Evolutionary conservation across 805 yeast genomes (phyloP).

Genomic region (Starmerella bombi): DNA sequence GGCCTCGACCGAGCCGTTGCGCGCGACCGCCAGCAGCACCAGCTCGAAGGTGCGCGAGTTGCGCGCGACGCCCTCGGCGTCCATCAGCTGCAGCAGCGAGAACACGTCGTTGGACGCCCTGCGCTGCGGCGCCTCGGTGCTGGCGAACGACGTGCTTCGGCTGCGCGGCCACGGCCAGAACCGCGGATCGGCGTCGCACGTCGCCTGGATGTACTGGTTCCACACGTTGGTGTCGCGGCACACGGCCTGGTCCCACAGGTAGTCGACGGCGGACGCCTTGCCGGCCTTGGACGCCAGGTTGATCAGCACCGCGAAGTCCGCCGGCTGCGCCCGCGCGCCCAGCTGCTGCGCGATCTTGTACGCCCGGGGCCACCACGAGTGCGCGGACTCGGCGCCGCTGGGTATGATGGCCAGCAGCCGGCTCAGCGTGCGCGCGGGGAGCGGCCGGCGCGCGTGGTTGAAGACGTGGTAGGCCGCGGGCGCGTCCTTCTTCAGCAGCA

Average conservation of each 20-base stretch:
- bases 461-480: constrained; percentile 13
- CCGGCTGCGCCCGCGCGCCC: constrained; percentile 1
- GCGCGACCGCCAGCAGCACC: constrained; percentile 24
- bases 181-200: constrained; percentile 23
- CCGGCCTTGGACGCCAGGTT: constrained; percentile 23
- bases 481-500: constrained; percentile 10
- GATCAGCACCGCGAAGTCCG: constrained; percentile 22
- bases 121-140: neutral
- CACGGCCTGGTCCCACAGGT: constrained; percentile 21
- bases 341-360: constrained; percentile 6
- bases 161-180: constrained; percentile 22
- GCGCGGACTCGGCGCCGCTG: constrained; percentile 14
- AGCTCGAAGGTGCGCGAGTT: constrained; percentile 27
- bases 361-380: constrained; percentile 20
- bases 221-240: constrained; percentile 22
- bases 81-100: constrained; percentile 9
- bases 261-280: constrained; percentile 16
- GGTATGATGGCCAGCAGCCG: constrained; percentile 16
- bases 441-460: neutral
- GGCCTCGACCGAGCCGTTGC: constrained; percentile 14
- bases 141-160: constrained; percentile 5
- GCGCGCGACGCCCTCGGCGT: constrained; percentile 23
- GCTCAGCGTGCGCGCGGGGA: neutral
- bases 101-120: neutral
- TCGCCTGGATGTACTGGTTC: constrained; percentile 27